These are phyloP conservation scores for Tulasnella sp. DNA, from an alignment of 768 basidiomycete genomes.

Conservation along the genomic window DNA sequence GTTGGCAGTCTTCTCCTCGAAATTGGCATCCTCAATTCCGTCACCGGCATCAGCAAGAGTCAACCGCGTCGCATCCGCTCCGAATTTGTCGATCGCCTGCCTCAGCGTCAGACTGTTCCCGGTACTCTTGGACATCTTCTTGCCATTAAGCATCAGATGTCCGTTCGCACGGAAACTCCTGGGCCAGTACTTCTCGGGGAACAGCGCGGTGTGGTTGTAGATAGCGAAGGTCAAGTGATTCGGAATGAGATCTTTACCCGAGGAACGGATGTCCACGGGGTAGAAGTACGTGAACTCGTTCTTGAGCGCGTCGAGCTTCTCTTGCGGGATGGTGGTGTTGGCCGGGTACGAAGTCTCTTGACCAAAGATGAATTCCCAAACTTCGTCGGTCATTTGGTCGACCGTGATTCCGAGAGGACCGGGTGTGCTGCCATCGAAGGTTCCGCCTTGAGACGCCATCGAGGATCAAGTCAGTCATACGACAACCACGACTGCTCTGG, in stretches of 20 bases:
- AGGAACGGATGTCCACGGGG: slow-evolving; percentile 96
- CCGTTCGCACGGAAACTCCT: slow-evolving; percentile 91
- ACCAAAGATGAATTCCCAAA: slow-evolving; percentile 93
- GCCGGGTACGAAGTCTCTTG: slow-evolving; percentile 51
- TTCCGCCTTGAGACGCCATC: slow-evolving; percentile 47
- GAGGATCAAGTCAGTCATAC: background rate
- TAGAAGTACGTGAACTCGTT: slow-evolving; percentile 96
- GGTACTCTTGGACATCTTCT: slow-evolving; percentile 98
- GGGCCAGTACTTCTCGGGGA: slow-evolving; percentile 84
- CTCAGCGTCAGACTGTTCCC: slow-evolving; percentile 91
- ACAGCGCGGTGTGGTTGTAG: slow-evolving; percentile 94
- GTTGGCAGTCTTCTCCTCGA: slow-evolving; percentile 97
- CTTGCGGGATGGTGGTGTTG: slow-evolving; percentile 58
- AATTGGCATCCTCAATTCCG: slow-evolving; percentile 97
- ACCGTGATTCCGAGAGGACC: slow-evolving; percentile 82
- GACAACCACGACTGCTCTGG: no score
- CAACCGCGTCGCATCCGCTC: slow-evolving; percentile 91
- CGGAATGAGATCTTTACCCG: slow-evolving; percentile 93
- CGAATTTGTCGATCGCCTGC: slow-evolving; percentile 89
- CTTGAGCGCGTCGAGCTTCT: slow-evolving; percentile 79
- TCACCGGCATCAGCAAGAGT: slow-evolving; percentile 95
- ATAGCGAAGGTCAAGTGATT: slow-evolving; percentile 93
- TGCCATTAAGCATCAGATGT: slow-evolving; percentile 93
- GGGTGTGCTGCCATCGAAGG: slow-evolving; percentile 70
- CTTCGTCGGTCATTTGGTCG: slow-evolving; percentile 94